These are phyloP conservation scores for Nannizzia gypsea DNA, from an alignment of 2,329 filamentous ascomycete genomes.

Conservation along the genomic window DNA sequence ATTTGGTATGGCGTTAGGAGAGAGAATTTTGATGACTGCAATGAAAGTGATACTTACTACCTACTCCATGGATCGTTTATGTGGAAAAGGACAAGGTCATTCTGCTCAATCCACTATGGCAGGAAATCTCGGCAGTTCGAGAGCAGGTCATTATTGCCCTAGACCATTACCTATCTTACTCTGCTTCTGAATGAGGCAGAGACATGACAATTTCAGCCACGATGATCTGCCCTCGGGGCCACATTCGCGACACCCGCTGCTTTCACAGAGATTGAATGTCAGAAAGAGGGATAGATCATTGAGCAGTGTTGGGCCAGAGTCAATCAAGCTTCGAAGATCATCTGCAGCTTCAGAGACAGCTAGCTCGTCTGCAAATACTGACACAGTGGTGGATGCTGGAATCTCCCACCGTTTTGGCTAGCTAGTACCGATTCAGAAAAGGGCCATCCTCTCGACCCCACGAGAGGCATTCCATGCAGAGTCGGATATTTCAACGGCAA, in stretches of 20 bases:
- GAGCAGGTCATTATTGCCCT: not conserved
- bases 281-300: not conserved
- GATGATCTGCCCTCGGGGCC: not conserved
- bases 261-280: not conserved
- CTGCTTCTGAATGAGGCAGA: not conserved
- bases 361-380: not conserved
- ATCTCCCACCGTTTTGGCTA: not conserved
- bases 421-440: not conserved
- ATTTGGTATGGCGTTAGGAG: conserved; percentile 2
- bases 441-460: not conserved
- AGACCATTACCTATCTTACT: not conserved
- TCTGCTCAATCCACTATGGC: no score
- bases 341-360: not conserved
- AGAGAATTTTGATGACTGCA: not conserved
- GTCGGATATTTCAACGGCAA: no score
- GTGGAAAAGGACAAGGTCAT: not conserved
- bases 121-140: not conserved
- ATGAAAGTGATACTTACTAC: not conserved
- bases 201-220: not conserved
- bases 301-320: not conserved
- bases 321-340: not conserved
- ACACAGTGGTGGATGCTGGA: not conserved
- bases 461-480: not conserved
- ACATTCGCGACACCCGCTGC: not conserved
- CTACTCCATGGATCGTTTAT: no score